These are phyloP conservation scores for Candida sanyaensis DNA, from an alignment of 1,139 yeast genomes.

Conservation along the genomic window DNA sequence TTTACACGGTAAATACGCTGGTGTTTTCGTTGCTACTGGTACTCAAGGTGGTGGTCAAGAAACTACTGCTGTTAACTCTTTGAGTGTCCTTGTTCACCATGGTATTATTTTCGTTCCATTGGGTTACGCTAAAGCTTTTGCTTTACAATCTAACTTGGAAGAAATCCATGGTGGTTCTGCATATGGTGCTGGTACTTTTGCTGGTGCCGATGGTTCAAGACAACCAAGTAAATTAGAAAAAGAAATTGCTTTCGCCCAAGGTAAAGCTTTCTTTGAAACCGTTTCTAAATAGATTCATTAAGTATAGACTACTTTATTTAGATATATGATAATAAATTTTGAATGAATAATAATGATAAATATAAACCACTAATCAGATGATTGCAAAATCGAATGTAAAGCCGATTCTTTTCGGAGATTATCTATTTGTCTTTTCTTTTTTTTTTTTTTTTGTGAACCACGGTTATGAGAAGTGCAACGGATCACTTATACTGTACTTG, in stretches of 20 bases:
- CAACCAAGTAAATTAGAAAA: slow-evolving; percentile 66
- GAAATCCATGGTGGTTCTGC: slow-evolving; percentile 85
- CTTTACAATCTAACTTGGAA: slow-evolving; percentile 56
- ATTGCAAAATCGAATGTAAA: background rate
- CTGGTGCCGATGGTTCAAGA: slow-evolving; percentile 82
- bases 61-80: slow-evolving; percentile 61
- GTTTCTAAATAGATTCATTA: background rate
- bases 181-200: slow-evolving; percentile 87
- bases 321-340: background rate
- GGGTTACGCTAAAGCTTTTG: slow-evolving; percentile 69
- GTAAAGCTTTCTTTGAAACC: slow-evolving; percentile 40
- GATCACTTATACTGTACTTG: too few species aligned
- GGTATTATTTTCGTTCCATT: slow-evolving; percentile 80
- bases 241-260: slow-evolving; percentile 64
- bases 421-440: background rate
- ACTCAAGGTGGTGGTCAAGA: slow-evolving; percentile 88
- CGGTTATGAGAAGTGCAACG: too few species aligned
- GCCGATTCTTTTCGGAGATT: background rate
- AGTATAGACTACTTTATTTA: background rate
- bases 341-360: background rate
- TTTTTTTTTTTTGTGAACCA: background rate
- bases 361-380: background rate
- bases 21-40: slow-evolving; percentile 77
- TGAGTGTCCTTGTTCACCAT: slow-evolving; percentile 74
- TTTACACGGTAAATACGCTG: slow-evolving; percentile 74